These are phyloP conservation scores for Hypomyces rosellus DNA, from an alignment of 2,329 filamentous ascomycete genomes.

Conservation along the genomic window DNA sequence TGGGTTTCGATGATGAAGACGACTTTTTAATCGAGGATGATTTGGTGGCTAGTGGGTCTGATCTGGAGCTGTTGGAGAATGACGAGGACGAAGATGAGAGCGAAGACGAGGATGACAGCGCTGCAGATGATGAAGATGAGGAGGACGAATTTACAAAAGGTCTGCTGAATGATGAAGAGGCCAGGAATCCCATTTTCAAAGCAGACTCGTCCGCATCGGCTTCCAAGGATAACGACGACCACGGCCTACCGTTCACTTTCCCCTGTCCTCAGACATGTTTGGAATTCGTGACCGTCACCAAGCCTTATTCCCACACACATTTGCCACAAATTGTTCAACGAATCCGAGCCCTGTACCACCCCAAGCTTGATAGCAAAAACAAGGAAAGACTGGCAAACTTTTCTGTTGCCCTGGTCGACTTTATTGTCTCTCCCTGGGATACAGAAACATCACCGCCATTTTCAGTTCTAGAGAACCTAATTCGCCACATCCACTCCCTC, in stretches of 20 bases:
- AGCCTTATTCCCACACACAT: conserved; percentile 55
- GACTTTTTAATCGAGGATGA: conserved; percentile 89
- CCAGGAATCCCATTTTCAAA: conserved; percentile 46
- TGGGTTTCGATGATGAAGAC: conserved; percentile 87
- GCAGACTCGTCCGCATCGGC: conserved; percentile 37
- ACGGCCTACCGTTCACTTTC: conserved; percentile 74
- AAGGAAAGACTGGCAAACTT: conserved; percentile 73
- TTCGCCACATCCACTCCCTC: conserved; percentile 88
- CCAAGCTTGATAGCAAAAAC: conserved; percentile 77
- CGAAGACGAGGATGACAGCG: conserved; percentile 32
- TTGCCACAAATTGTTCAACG: conserved; percentile 77
- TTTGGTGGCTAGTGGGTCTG: conserved; percentile 74
- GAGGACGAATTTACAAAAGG: conserved; percentile 70
- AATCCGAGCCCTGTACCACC: conserved; percentile 87
- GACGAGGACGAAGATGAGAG: conserved; percentile 45
- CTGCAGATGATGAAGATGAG: conserved; percentile 35
- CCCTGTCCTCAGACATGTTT: conserved; percentile 73
- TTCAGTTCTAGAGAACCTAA: conserved; percentile 66
- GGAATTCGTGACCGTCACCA: conserved; percentile 64
- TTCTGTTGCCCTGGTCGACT: conserved; percentile 58
- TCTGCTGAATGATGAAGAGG: conserved; percentile 54
- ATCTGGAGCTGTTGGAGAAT: conserved; percentile 52
- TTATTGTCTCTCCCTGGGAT: conserved; percentile 45
- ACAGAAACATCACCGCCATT: conserved; percentile 49
- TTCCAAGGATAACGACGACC: conserved; percentile 38